Percentiles rank a stretch among this genome's conserved stretches.
Conservation (phyloP, 2,329 filamentous ascomycete species). For the Botrytis squamosa region DNA sequence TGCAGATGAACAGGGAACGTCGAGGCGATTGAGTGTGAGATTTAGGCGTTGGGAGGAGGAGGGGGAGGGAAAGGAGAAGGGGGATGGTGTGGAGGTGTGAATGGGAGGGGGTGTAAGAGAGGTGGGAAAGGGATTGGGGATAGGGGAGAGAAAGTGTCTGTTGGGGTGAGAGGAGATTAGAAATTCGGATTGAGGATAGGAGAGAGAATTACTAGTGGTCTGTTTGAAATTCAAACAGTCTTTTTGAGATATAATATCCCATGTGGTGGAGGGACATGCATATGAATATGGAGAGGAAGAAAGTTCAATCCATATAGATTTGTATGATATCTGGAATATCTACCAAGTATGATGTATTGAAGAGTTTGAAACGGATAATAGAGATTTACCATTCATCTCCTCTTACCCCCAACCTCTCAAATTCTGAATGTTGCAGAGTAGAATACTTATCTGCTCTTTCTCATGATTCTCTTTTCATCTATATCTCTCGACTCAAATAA, state of each 20-base stretch:
- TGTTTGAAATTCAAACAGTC: background rate
- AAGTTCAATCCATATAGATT: background rate
- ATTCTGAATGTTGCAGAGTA: background rate
- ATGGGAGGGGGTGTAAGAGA: background rate
- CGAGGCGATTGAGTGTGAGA: background rate
- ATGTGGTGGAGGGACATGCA: background rate
- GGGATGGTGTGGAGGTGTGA: too few species aligned
- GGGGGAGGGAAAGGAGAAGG: background rate
- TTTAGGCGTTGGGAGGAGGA: background rate
- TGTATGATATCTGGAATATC: background rate
- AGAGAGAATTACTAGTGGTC: background rate
- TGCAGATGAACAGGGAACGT: background rate
- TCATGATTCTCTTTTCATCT: background rate
- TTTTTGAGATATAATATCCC: background rate
- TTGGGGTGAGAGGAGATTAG: background rate
- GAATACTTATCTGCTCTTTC: background rate
- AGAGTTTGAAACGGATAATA: too few species aligned
- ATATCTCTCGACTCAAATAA: background rate
- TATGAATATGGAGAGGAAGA: background rate
- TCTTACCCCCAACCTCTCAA: too few species aligned
- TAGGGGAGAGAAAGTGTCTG: background rate
- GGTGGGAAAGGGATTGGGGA: background rate
- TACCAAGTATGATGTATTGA: background rate
- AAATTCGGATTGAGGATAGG: too few species aligned
- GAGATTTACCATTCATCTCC: background rate